phyloP scores from a whole-genome alignment of 768 basidiomycete species.

The Suillus fuscotomentosus region DNA sequence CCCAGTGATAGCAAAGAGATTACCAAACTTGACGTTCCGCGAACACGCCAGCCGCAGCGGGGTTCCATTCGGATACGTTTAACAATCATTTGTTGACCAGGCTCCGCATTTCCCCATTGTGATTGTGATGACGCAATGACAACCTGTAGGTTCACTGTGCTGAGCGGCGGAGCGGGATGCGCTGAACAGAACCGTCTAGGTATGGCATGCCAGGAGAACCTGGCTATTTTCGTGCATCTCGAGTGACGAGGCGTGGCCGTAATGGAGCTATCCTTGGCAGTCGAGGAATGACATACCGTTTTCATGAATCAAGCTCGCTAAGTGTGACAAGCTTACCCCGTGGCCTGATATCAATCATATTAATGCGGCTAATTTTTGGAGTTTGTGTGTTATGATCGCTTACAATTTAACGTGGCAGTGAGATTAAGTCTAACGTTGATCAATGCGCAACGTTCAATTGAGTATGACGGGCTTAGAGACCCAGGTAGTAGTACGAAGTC shows the following conservation, averaged over 20 bases:
- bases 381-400: neutral
- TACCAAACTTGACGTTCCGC: neutral
- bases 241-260: neutral
- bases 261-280: neutral
- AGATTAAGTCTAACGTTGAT: neutral
- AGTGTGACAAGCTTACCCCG: neutral
- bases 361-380: neutral
- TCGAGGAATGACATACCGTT: neutral
- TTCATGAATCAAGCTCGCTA: neutral
- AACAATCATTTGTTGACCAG: neutral
- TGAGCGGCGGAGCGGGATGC: neutral
- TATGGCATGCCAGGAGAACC: neutral
- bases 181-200: neutral
- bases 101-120: neutral
- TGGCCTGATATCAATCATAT: neutral
- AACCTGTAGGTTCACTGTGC: neutral
- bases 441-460: no score
- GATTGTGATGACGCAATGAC: neutral
- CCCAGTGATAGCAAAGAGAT: neutral
- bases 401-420: neutral
- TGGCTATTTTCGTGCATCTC: neutral
- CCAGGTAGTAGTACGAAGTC: neutral
- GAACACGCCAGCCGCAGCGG: neutral
- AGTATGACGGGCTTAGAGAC: neutral
- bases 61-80: neutral